Evolutionary conservation across 805 yeast genomes (phyloP).

Genomic region (Candida odintsovae): DNA sequence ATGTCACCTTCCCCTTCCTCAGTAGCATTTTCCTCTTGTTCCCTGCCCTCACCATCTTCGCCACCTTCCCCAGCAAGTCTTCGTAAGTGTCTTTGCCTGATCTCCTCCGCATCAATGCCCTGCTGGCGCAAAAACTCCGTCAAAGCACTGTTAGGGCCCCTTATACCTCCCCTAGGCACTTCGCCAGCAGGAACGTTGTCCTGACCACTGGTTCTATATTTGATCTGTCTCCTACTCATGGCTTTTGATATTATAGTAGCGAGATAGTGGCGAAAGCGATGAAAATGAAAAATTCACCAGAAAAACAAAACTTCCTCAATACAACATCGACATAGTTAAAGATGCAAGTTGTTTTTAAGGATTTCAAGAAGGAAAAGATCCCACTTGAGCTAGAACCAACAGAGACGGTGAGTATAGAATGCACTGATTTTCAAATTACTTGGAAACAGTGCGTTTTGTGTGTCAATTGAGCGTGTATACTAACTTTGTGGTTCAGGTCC

Average conservation of each 20-base stretch:
- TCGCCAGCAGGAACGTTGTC: conserved; percentile 1
- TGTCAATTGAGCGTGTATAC: background rate
- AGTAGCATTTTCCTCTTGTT: too few species aligned
- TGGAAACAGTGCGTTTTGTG: background rate
- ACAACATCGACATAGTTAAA: background rate
- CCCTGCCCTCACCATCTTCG: conserved; percentile 20
- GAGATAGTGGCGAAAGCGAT: conserved; percentile 1
- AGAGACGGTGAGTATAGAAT: conserved; percentile 48
- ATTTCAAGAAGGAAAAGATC: conserved; percentile 87
- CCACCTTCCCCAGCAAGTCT: conserved; percentile 20
- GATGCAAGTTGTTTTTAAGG: conserved; percentile 83
- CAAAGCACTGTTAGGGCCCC: conserved; percentile 75
- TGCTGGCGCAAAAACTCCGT: conserved; percentile 85
- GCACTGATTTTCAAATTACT: background rate
- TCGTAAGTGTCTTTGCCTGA: conserved; percentile 43
- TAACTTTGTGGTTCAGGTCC: conserved; percentile 32
- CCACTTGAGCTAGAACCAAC: conserved; percentile 67
- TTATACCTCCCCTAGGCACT: conserved; percentile 25
- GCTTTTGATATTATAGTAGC: background rate
- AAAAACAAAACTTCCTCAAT: background rate
- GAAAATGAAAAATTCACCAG: background rate
- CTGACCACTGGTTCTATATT: conserved; percentile 18
- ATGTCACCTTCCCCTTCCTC: conserved; percentile 22
- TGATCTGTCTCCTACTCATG: conserved; percentile 25
- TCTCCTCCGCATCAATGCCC: conserved; percentile 81